Evolutionary conservation across 1,284 basidiomycete genomes (phyloP).

Genomic region (Trichosporon coremiiforme): DNA sequence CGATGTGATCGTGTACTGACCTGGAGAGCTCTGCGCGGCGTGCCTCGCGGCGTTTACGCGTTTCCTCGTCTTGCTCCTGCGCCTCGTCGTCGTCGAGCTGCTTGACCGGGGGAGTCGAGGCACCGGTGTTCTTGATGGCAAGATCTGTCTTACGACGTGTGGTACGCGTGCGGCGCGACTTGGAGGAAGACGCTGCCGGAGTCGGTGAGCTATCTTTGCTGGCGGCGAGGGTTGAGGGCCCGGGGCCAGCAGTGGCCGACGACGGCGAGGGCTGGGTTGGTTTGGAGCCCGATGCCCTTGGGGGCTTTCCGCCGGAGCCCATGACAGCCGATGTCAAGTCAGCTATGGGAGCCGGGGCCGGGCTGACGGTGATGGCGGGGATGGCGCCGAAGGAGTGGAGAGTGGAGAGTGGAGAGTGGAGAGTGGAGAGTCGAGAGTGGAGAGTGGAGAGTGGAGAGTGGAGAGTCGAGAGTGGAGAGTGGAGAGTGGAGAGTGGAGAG

Average conservation of each 20-base stretch:
- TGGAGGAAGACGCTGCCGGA: not conserved
- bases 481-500: too few species aligned
- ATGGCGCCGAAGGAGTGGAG: not conserved
- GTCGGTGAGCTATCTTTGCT: conserved; percentile 8
- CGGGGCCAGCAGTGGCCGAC: conserved; percentile 14
- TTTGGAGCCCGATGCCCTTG: conserved; percentile 8
- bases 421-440: too few species aligned
- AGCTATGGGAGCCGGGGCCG: not conserved
- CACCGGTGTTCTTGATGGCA: conserved; percentile 7
- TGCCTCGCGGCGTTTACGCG: conserved; percentile 20
- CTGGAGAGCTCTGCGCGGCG: conserved; percentile 19
- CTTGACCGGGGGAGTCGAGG: conserved; percentile 14
- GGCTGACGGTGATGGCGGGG: not conserved
- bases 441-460: too few species aligned
- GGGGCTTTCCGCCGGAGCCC: conserved; percentile 18
- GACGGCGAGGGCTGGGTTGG: conserved; percentile 1
- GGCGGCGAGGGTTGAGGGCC: conserved; percentile 3
- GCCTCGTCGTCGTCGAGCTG: conserved; percentile 14
- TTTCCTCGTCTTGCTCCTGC: conserved; percentile 22
- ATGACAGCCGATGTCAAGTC: not conserved
- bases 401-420: not conserved
- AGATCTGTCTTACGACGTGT: conserved; percentile 17
- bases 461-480: too few species aligned
- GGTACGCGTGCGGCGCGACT: conserved; percentile 14
- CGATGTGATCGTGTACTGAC: conserved; percentile 4